Base-by-base conservation (phyloP, 495 filamentous ascomycete genomes). In the Penicillium flavigenum region DNA sequence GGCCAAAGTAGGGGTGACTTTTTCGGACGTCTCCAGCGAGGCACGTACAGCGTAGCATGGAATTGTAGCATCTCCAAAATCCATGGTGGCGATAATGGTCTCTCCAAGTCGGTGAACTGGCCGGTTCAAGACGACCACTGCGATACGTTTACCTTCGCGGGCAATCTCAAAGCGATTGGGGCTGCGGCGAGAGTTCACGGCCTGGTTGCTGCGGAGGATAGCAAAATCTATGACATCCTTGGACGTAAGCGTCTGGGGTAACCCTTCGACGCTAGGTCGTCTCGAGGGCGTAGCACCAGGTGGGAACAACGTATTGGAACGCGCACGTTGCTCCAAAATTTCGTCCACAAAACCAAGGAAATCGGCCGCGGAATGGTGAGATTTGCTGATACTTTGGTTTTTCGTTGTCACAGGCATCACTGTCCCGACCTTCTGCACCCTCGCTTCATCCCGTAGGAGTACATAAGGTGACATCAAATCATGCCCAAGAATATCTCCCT, bases 401-500 rank as follows among this genome's bases (percentile, higher is more conserved):
- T 76, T 78, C n/a, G 54, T 4, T 42, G 29, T 11, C 19, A 67
- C 52, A 0, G 62, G 63, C 3, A 62, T 58, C 19, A 38, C 56
- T 6, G 69, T 59, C 4, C 61, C 68, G 45, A 72, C 48, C 50
- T 73, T 73, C 51, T 74, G 71, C 20, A 71, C 76, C 66, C 74
- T 72, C 60, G 94, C 94, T 71, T 89, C 85, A 62, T 96, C 92
- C 32, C 88, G 86, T 43, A 98, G 82, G 54, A 98, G 79, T 44
- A 96, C 90, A 70, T 96, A 94, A 0, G 94, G 94, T 20, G 86
- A 84, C 88, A 97, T 95, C 24, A 98, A 77, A 69, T 98, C 91
- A 66, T 98, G 94, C 12, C 84, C 83, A 22, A 87, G 68, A n/a
- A 88, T 78, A 50, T 86, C 81, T 61, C 88, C 88, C 48, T 80